phyloP scores from a whole-genome alignment of 148 eudicot species.

The Amaranthus cruentus region DNA sequence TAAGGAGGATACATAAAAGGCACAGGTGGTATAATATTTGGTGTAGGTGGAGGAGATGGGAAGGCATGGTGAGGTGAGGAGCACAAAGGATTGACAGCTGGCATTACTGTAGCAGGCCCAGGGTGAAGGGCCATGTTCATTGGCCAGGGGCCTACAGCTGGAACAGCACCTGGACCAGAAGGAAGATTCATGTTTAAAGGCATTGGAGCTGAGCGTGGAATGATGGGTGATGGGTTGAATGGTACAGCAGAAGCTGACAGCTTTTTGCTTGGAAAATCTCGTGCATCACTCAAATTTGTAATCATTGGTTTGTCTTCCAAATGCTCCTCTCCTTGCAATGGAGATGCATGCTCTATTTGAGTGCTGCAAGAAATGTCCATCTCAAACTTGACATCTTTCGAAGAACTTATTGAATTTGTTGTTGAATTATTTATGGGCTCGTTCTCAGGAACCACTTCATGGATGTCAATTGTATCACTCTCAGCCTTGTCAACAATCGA shows the following conservation, averaged over 20 bases:
- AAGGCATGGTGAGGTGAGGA: constrained; percentile 75
- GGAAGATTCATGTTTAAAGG: constrained; percentile 58
- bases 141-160: constrained; percentile 74
- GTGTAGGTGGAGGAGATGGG: constrained; percentile 89
- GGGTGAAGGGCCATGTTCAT: constrained; percentile 80
- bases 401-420: constrained; percentile 29
- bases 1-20: constrained; percentile 87
- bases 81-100: constrained; percentile 49
- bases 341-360: constrained; percentile 24
- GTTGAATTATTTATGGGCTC: constrained; percentile 21
- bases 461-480: constrained; percentile 40
- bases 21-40: constrained; percentile 70
- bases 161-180: constrained; percentile 50
- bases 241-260: constrained; percentile 96
- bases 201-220: constrained; percentile 46
- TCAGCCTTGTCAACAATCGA: constrained; percentile 29
- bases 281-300: constrained; percentile 40
- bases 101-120: constrained; percentile 48
- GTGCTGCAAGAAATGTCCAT: constrained; percentile 26
- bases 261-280: constrained; percentile 60
- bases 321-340: constrained; percentile 38
- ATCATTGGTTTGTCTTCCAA: constrained; percentile 48
- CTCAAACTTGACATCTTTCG: constrained; percentile 24
- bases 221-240: constrained; percentile 59
- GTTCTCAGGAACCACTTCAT: constrained; percentile 42